Base-by-base conservation (phyloP, 1,139 yeast species). In the Debaryomycetaceae sp. region DNA sequence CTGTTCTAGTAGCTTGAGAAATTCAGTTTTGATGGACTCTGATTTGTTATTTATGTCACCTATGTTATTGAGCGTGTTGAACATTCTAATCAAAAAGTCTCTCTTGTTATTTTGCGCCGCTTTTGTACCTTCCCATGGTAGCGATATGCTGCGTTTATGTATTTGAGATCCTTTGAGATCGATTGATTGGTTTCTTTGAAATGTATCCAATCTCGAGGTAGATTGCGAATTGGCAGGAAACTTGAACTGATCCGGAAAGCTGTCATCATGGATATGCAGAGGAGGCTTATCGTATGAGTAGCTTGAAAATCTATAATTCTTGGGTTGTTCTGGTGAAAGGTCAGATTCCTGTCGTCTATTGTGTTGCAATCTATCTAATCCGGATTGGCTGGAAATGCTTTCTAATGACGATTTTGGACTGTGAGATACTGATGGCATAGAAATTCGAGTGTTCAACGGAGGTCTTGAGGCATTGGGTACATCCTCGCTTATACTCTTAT, bases 241-340 rank as follows among this genome's bases (percentile, higher is more conserved):
- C 13, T 34, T 28, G 37, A 40, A 48, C 31, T 47, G 51, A 31
- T 38, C 40, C 2, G 52, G 51, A 36, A 38, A 44, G 32, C 48
- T 45, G 30, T 46, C 48, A 17, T 46, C 49, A 14, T 50, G 31
- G 6, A 33, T 38, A 33, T 43, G 45, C 3, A 9, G 15, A 8
- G 29, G 14, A 7, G 19, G 11, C n/a, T 17, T 15, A 11, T 7
- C 37, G 19, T 34, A 24, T 13, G 37, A 24, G 17, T 34, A 30
- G 31, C 31, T 30, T 9, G 31, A 13, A 22, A 22, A 22, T 11
- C 11, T 22, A 11, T 8, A 22, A 22, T 22, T 22, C 11, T 22
- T 22, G 26, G 26, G 26, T 22, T 22, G 26, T 11, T 22, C 26
- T 8, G 11, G 7, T 8, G 7, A 22, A 8, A 22, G 11, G 11